phyloP scores from a whole-genome alignment of 2,329 filamentous ascomycete species.

The Colletotrichum chlorophyti region DNA sequence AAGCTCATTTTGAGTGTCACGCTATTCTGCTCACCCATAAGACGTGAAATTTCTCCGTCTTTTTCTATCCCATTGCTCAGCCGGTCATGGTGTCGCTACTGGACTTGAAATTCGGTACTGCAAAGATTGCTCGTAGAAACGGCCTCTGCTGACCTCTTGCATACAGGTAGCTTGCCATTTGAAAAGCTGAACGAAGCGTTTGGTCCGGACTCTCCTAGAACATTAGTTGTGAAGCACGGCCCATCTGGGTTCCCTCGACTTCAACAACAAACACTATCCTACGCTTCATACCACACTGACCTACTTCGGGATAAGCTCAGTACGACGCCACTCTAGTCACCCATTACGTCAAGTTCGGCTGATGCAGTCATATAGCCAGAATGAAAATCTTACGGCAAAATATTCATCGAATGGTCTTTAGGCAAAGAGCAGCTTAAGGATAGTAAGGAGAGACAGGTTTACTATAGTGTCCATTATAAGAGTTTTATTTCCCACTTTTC shows the following conservation, averaged over 20 bases:
- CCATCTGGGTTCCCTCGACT: slow-evolving; percentile 74
- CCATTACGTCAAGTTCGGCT: no score
- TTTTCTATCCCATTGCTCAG: slow-evolving; percentile 55
- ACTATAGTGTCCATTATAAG: no score
- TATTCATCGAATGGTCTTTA: slow-evolving; percentile 78
- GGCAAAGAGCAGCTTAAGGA: slow-evolving; percentile 83
- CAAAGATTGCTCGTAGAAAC: rapidly evolving
- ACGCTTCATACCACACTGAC: slow-evolving; percentile 87
- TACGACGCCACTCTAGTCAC: no score
- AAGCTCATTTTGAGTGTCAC: no score
- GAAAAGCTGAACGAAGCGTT: slow-evolving; percentile 79
- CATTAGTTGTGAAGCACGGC: slow-evolving; percentile 87
- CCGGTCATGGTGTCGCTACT: slow-evolving; percentile 66
- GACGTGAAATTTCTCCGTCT: slow-evolving; percentile 30
- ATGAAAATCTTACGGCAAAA: slow-evolving; percentile 66
- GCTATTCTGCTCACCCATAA: no score
- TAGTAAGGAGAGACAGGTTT: no score
- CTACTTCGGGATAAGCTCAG: slow-evolving; percentile 75
- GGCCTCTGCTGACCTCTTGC: not conserved
- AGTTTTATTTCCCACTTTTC: no score
- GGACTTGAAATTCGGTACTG: slow-evolving; percentile 63
- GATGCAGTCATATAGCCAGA: slow-evolving; percentile 46
- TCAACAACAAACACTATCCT: slow-evolving; percentile 77
- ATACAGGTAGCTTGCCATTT: slow-evolving; percentile 73
- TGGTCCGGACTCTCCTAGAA: slow-evolving; percentile 87